Conservation (phyloP, 2,329 filamentous ascomycete species). For the Colletotrichum sp. region DNA sequence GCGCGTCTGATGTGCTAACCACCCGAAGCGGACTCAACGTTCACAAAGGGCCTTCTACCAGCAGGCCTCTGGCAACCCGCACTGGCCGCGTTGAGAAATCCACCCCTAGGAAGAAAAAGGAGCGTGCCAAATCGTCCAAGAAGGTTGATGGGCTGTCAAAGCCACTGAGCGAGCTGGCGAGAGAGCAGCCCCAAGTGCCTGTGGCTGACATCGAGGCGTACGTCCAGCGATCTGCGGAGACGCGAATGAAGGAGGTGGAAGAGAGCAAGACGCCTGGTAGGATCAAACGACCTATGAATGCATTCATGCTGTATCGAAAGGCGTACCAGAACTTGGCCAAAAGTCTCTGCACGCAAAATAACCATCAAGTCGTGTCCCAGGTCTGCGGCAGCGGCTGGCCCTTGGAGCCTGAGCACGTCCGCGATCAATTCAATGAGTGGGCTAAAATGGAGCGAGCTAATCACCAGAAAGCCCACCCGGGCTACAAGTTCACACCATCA, state of each 20-base stretch:
- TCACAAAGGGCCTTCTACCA: slow-evolving; percentile 25
- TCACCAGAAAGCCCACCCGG: slow-evolving; percentile 83
- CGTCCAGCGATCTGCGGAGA: slow-evolving; percentile 73
- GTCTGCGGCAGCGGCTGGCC: slow-evolving; percentile 89
- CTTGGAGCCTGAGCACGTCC: slow-evolving; percentile 74
- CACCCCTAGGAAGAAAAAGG: slow-evolving; percentile 40
- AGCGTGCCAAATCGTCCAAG: slow-evolving; percentile 44
- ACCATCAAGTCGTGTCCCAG: slow-evolving; percentile 90
- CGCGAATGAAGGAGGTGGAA: slow-evolving; percentile 70
- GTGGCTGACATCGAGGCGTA: slow-evolving; percentile 81
- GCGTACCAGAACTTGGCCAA: slow-evolving; percentile 89
- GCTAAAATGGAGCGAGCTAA: slow-evolving; percentile 83
- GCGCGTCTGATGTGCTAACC: slow-evolving; percentile 37
- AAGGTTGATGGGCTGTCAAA: slow-evolving; percentile 61
- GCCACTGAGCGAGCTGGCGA: slow-evolving; percentile 74
- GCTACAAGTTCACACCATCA: slow-evolving; percentile 92
- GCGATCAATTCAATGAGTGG: slow-evolving; percentile 77
- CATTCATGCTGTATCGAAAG: slow-evolving; percentile 96
- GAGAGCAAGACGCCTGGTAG: slow-evolving; percentile 73
- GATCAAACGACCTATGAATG: slow-evolving; percentile 93
- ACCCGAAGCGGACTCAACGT: slow-evolving; percentile 40
- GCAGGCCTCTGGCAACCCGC: slow-evolving; percentile 30
- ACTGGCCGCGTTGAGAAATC: slow-evolving; percentile 35
- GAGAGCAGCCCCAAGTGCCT: slow-evolving; percentile 62
- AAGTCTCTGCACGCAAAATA: slow-evolving; percentile 79